phyloP scores from a whole-genome alignment of 306 rosid genomes.

The Medicago ruthenica region DNA sequence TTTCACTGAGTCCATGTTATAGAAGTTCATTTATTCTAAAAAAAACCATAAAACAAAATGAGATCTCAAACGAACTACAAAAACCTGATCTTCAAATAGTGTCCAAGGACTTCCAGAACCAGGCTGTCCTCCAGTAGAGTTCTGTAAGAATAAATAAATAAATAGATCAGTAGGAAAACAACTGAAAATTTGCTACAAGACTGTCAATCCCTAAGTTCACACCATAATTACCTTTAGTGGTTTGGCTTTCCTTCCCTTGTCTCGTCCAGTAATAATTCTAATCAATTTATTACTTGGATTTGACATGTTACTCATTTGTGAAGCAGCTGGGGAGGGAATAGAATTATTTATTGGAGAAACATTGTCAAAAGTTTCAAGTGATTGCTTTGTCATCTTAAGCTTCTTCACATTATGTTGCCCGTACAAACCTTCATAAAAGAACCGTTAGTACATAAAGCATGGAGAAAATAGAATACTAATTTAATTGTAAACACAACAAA shows the following conservation, averaged over 20 bases:
- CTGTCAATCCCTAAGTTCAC: conserved; percentile 28
- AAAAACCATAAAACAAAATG: conserved; percentile 6
- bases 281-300: conserved; percentile 86
- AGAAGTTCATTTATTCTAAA: conserved; percentile 26
- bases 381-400: conserved; percentile 75
- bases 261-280: conserved; percentile 88
- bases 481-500: conserved; percentile 12
- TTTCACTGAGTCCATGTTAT: conserved; percentile 5
- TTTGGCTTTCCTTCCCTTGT: conserved; percentile 81
- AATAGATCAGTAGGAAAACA: conserved; percentile 25
- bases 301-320: conserved; percentile 93
- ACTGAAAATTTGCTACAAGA: conserved; percentile 26
- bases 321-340: conserved; percentile 92
- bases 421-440: conserved; percentile 70
- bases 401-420: conserved; percentile 77
- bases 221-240: conserved; percentile 70
- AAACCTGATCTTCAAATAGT: conserved; percentile 93
- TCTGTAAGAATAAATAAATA: conserved; percentile 50
- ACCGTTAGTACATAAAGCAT: conserved; percentile 30
- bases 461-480: neutral
- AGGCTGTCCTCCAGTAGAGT: conserved; percentile 75
- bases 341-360: conserved; percentile 70
- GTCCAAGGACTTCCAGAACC: conserved; percentile 95
- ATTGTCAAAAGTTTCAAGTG: conserved; percentile 79
- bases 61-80: conserved; percentile 23